Conservation (phyloP, 108 stramenopile species). For the Nitzschia putrida region DNA sequence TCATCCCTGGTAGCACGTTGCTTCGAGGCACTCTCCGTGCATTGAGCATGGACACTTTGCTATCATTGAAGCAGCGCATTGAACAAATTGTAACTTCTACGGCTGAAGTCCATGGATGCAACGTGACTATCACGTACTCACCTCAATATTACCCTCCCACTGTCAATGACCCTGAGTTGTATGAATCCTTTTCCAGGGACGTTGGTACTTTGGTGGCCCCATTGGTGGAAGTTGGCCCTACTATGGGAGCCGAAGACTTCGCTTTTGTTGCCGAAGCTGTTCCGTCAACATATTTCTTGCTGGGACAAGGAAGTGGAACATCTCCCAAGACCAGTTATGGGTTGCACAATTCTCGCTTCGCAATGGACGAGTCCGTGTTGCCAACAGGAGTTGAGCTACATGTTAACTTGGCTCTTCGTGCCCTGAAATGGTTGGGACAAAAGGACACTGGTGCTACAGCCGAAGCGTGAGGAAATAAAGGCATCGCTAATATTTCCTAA, state of each 20-base stretch:
- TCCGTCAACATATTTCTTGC: slow-evolving; percentile 74
- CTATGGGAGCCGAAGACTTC: slow-evolving; percentile 95
- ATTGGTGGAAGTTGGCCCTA: slow-evolving; percentile 62
- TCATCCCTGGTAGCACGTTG: slow-evolving; percentile 68
- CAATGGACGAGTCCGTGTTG: slow-evolving; percentile 82
- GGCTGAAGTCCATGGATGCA: slow-evolving; percentile 73
- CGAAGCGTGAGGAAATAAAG: no score
- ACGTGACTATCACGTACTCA: slow-evolving; percentile 56
- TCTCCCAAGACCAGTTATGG: slow-evolving; percentile 66
- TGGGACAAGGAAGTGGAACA: slow-evolving; percentile 77
- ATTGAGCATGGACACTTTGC: slow-evolving; percentile 68
- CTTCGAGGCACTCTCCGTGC: slow-evolving; percentile 87
- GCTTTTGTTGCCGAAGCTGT: slow-evolving; percentile 75
- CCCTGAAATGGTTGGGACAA: slow-evolving; percentile 43
- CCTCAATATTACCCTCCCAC: slow-evolving; percentile 88
- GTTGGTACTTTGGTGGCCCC: slow-evolving; percentile 70
- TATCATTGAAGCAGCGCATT: slow-evolving; percentile 56
- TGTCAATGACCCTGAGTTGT: slow-evolving; percentile 78
- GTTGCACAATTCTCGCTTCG: slow-evolving; percentile 85
- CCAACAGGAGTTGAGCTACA: slow-evolving; percentile 75
- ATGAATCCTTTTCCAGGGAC: slow-evolving; percentile 54
- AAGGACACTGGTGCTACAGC: no score
- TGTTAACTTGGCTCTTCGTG: slow-evolving; percentile 78
- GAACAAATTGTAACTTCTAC: slow-evolving; percentile 57
- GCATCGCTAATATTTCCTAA: no score